A percentile compares a stretch with the other conserved stretches of the same genome.
phyloP scores from a whole-genome alignment of 2,329 filamentous ascomycete genomes.

The Daldinia eschscholtzii region DNA sequence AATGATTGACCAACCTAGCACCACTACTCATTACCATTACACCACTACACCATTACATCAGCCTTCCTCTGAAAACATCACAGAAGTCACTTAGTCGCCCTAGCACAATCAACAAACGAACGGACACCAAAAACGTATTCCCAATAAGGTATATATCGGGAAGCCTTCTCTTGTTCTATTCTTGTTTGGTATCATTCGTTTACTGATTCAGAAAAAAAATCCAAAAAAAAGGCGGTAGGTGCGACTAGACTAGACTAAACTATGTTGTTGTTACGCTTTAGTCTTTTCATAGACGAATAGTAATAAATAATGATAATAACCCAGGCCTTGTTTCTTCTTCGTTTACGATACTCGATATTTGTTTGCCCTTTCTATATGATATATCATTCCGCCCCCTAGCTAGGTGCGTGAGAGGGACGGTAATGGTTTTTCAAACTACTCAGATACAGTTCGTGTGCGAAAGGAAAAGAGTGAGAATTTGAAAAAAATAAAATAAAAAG shows the following conservation, averaged over 20 bases:
- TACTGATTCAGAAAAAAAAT: constrained; percentile 30
- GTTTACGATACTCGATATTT: constrained; percentile 38
- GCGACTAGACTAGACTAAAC: constrained; percentile 17
- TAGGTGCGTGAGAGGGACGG: neutral
- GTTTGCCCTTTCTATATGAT: constrained; percentile 33
- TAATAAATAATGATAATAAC: neutral
- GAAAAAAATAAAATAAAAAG: neutral
- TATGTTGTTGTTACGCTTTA: constrained; percentile 17
- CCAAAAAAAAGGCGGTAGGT: neutral
- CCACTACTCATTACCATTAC: neutral
- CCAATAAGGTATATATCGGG: constrained; percentile 17
- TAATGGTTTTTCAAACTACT: constrained; percentile 24
- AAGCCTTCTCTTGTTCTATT: constrained; percentile 34
- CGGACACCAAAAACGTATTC: neutral
- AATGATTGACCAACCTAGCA: neutral
- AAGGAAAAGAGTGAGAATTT: constrained; percentile 40
- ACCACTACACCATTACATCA: neutral
- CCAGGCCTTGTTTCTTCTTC: constrained; percentile 14
- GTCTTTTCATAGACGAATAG: neutral
- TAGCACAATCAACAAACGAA: constrained; percentile 5
- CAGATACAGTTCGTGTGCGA: constrained; percentile 46
- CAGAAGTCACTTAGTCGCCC: neutral
- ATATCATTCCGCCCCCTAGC: constrained; percentile 20
- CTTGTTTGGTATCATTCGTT: constrained; percentile 39
- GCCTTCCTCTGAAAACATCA: neutral